These are phyloP conservation scores for Penicillium lagena DNA, from an alignment of 495 filamentous ascomycete species.

Conservation along the genomic window DNA sequence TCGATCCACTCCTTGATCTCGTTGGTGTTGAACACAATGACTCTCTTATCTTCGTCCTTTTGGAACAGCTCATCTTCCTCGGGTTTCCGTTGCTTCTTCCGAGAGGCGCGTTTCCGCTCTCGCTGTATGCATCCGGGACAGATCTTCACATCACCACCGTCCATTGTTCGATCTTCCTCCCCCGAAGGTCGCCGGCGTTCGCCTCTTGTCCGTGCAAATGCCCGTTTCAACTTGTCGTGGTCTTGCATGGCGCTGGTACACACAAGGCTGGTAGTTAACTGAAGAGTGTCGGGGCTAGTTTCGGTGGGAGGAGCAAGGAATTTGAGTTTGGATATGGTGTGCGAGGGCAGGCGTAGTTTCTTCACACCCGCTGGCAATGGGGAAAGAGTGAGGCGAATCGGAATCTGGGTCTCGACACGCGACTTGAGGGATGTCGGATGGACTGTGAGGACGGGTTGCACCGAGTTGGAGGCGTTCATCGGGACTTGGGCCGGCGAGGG, in stretches of 20 bases:
- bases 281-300: conserved; percentile 63
- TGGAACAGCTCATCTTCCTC: conserved; percentile 79
- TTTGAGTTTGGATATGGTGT: conserved; percentile 90
- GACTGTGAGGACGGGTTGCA: conserved; percentile 44
- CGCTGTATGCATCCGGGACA: conserved; percentile 77
- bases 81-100: conserved; percentile 83
- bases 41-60: conserved; percentile 67
- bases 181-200: conserved; percentile 28
- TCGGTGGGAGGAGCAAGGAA: conserved; percentile 60
- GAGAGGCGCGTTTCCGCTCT: conserved; percentile 77
- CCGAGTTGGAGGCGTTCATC: conserved; percentile 14
- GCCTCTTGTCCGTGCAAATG: conserved; percentile 59
- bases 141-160: conserved; percentile 81
- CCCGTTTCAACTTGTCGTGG: conserved; percentile 50
- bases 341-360: conserved; percentile 75
- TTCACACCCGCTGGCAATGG: conserved; percentile 66
- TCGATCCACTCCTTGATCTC: conserved; percentile 82
- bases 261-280: conserved; percentile 73
- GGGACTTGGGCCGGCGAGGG: conserved; percentile 25
- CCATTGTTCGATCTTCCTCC: conserved; percentile 64
- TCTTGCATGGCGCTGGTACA: conserved; percentile 92
- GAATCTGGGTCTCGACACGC: conserved; percentile 91
- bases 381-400: conserved; percentile 67
- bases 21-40: conserved; percentile 90
- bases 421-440: conserved; percentile 73